A percentile compares a stretch with the other conserved stretches of the same genome.
Evolutionary conservation across 371 early-diverging fungal genomes (phyloP).

Genomic region (Mucor ambiguus): DNA sequence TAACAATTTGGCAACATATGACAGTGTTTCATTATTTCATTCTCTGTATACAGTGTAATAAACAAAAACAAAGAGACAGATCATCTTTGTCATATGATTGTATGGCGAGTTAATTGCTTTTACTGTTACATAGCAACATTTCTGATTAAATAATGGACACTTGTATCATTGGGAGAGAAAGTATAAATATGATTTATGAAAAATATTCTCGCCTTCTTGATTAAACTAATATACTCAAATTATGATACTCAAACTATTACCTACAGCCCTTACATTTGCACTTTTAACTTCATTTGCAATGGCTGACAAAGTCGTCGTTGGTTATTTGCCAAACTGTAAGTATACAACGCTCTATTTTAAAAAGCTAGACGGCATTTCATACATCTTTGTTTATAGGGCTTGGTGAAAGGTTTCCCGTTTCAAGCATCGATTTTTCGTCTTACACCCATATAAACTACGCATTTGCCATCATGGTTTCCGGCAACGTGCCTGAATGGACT

Average conservation of each 20-base stretch:
- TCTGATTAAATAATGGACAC: not conserved
- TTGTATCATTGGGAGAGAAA: not conserved
- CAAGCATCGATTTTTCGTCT: slow-evolving; percentile 16
- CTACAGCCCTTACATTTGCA: not conserved
- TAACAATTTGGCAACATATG: not conserved
- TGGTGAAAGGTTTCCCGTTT: slow-evolving; percentile 29
- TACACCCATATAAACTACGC: slow-evolving; percentile 67
- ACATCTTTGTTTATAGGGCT: slow-evolving; percentile 25
- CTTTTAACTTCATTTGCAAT: not conserved
- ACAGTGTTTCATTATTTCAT: not conserved
- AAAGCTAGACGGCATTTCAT: not conserved
- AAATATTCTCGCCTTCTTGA: not conserved
- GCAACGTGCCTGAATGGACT: slow-evolving; percentile 37
- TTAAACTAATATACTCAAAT: not conserved
- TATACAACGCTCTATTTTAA: not conserved
- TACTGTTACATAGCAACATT: not conserved
- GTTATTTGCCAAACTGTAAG: slow-evolving; percentile 49
- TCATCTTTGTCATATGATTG: not conserved
- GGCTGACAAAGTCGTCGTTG: slow-evolving; percentile 24
- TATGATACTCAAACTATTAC: not conserved
- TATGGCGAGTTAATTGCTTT: not conserved
- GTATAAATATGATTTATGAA: not conserved
- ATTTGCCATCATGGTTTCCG: slow-evolving; percentile 37
- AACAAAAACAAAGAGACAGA: not conserved
- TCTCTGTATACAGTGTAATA: not conserved